A percentile compares a stretch with the other conserved stretches of the same genome.
phyloP scores from a whole-genome alignment of 768 basidiomycete species.

The Aureoboletus auriporus region DNA sequence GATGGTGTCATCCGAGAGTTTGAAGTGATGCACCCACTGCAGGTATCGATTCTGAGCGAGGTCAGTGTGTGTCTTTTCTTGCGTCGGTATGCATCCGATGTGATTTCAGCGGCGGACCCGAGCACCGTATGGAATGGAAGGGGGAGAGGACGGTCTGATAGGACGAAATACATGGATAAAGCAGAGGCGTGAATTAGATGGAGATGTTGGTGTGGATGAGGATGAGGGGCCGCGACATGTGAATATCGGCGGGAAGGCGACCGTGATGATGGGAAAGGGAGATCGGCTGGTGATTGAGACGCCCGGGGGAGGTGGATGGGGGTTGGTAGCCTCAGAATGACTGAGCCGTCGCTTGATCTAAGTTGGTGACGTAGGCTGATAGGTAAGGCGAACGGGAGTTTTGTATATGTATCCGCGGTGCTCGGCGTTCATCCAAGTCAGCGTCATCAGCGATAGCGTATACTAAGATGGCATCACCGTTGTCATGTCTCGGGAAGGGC shows the following conservation, averaged over 20 bases:
- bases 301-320: slow-evolving; percentile 91
- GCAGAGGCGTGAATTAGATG: slow-evolving; percentile 58
- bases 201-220: slow-evolving; percentile 49
- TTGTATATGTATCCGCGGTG: too few relatives aligned
- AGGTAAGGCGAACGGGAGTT: too few relatives aligned
- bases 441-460: too few relatives aligned
- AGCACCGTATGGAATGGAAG: slow-evolving; percentile 83
- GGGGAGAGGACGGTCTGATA: slow-evolving; percentile 64
- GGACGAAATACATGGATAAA: slow-evolving; percentile 91
- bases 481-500: too few relatives aligned
- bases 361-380: too few relatives aligned
- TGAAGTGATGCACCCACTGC: slow-evolving; percentile 76
- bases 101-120: slow-evolving; percentile 66
- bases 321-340: slow-evolving; percentile 21
- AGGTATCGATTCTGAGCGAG: slow-evolving; percentile 87
- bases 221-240: slow-evolving; percentile 49
- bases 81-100: neutral
- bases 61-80: slow-evolving; percentile 33
- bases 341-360: too few relatives aligned
- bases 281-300: slow-evolving; percentile 81
- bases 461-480: too few relatives aligned
- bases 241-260: slow-evolving; percentile 88
- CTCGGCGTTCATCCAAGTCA: too few relatives aligned
- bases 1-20: slow-evolving; percentile 83
- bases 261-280: slow-evolving; percentile 84